Base-by-base conservation (phyloP, 2,329 filamentous ascomycete species). In the Cytospora paraplurivora region DNA sequence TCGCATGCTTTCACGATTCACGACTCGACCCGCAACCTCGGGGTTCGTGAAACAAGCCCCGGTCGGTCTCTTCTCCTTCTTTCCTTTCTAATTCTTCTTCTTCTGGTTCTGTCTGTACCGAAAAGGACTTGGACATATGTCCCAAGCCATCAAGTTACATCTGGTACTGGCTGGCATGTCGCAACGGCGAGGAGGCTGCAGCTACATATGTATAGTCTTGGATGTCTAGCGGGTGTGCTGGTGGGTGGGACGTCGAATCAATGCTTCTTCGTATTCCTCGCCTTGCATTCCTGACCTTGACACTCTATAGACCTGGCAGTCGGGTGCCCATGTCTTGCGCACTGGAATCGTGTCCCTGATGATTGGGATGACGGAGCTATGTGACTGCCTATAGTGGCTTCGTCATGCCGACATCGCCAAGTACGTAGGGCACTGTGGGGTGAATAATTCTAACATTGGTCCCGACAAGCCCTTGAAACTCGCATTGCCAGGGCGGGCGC, bases 181-280 rank as follows among this genome's bases (percentile, higher is more conserved):
- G 15, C 41, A 7, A 44, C 6, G n/a, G 8, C n/a, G n/a, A 47
- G 4, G n/a, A 47, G n/a, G 44, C n/a, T 47, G 41, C n/a, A 19
- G 17, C 41, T n/a, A 21, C n/a, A n/a, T n/a, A n/a, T 27, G 4
- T 27, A 4, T 27, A 4, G 44, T 21, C 44, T 47, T 8, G 44
- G 5, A 12, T 8, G 1, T 19, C n/a, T 10, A 55, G 27, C 13
- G 15, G 33, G 37, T 41, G 19, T 37, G n/a, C 17, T 5, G 35
- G 35, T 15, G 27, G 58, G 13, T 51, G 59, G 55, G 33, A 32
- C 51, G 49, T 44, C 33, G 51, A 38, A 50, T 21, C 17, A 61
- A 32, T 32, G 17, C 32, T 32, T n/a, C 51, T 32, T 27, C 38
- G 58, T 35, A 11, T 33, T 32, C 32, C 59, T 53, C 51, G 38